These are phyloP conservation scores for Suhomyces sp. DNA, from an alignment of 805 yeast species.

Conservation along the genomic window DNA sequence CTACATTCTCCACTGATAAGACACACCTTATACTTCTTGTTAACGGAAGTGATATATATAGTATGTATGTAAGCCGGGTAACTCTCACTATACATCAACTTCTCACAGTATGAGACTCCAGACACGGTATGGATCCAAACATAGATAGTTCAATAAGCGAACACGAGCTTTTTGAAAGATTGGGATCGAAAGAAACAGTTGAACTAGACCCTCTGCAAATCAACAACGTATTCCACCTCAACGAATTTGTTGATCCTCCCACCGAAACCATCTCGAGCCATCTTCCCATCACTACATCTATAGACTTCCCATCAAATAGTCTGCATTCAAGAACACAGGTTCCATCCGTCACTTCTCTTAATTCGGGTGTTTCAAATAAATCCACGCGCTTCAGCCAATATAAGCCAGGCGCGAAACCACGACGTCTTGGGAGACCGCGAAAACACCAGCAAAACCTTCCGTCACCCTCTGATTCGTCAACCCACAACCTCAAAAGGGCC, in stretches of 20 bases:
- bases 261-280: background rate
- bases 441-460: constrained; percentile 19
- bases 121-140: constrained; percentile 14
- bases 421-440: constrained; percentile 37
- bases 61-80: background rate
- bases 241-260: constrained; percentile 10
- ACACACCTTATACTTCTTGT: no score
- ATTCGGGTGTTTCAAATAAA: background rate
- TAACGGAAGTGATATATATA: no score
- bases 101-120: background rate
- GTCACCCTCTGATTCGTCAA: constrained; percentile 20
- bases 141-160: constrained; percentile 19
- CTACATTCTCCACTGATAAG: no score
- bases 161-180: constrained; percentile 13
- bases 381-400: constrained; percentile 25
- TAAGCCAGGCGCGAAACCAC: constrained; percentile 28
- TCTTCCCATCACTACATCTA: background rate
- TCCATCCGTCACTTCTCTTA: background rate
- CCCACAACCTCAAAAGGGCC: constrained; percentile 29
- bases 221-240: constrained; percentile 19
- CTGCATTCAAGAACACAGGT: background rate
- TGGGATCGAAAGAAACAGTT: constrained; percentile 5
- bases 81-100: background rate
- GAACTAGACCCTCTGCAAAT: constrained; percentile 14
- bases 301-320: background rate